Evolutionary conservation across 2,329 filamentous ascomycete genomes (phyloP), one percentile per base, ranked within the genome.

Genomic region (Phyllosticta capitalensis): DNA sequence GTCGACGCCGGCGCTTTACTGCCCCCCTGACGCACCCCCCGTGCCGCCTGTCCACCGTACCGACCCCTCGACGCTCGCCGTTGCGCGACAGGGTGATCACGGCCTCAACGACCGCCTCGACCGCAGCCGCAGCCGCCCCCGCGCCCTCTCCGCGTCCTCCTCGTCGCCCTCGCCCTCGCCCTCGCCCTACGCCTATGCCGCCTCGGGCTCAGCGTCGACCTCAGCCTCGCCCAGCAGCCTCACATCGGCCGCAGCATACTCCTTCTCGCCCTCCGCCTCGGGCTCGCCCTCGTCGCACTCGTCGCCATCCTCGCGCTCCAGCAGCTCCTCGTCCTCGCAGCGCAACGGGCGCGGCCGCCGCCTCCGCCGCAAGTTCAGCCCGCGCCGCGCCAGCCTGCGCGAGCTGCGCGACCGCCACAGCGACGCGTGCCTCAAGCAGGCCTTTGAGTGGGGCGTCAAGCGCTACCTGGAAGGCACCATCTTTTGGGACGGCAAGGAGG

Each of bases 281-380:
- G 10, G 30, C 6, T 38, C 30, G 10, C 38, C 38, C 76, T 97
- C 92, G 33, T 38, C 30, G 10, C 38, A 17, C 76, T 97, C 92
- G 33, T 12, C 33, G 9, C 10, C 52, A 9, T 51, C 62, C 56
- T 45, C 59, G 53, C 7, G 59, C 60, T 20, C 61, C 53, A 48
- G 64, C 57, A 30, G 5, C 19, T 55, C 38, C 17, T 51, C 52
- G 26, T 33, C 57, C 24, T 5, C 50, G 3, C 38, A 20, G n/a
- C 28, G 24, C 26, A 5, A 49, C 4, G 48, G 10, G 7, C 17
- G 10, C 52, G 9, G 33, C 38, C 65, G 64, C 28, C 63, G 61
- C 12, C 61, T 69, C 20, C 64, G 65, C 38, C 63, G 64, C 14
- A 67, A 63, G 33, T 52, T 57, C 33, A 64, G 64, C 6, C 71